Conservation (phyloP, 2,329 filamentous ascomycete genomes). For the Colletotrichum sp. region DNA sequence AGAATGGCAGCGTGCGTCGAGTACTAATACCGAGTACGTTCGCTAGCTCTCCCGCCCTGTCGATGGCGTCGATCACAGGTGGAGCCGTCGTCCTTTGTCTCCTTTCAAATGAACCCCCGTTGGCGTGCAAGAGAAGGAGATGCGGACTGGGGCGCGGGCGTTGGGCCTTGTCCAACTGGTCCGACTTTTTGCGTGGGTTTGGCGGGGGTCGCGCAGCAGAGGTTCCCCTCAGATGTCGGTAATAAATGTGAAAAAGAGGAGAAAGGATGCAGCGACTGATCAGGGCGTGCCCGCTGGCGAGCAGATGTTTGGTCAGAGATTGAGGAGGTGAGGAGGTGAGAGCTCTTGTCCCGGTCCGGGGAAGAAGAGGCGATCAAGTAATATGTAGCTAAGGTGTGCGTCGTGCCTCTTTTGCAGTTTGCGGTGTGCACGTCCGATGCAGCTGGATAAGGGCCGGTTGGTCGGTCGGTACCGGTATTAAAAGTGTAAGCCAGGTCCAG, state of each 20-base stretch:
- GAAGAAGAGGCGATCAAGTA: constrained; percentile 2
- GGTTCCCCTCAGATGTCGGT: constrained; percentile 10
- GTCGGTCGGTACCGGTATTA: neutral
- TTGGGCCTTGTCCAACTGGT: neutral
- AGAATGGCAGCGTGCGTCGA: constrained; percentile 1
- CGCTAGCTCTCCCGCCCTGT: constrained; percentile 11
- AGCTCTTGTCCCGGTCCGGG: neutral
- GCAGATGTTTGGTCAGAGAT: constrained; percentile 17
- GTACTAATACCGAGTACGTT: constrained; percentile 17
- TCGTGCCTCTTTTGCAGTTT: constrained; percentile 3
- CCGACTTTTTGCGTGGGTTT: neutral
- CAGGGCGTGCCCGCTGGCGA: constrained; percentile 5
- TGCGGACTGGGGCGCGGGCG: neutral
- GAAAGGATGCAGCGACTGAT: neutral
- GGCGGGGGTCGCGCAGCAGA: constrained; percentile 6
- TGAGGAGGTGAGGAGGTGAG: neutral
- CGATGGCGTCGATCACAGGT: constrained; percentile 18
- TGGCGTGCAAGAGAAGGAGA: constrained; percentile 4
- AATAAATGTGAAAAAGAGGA: constrained; percentile 20
- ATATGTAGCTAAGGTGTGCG: constrained; percentile 10
- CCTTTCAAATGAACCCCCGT: constrained; percentile 20
- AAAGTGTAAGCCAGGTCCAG: neutral
- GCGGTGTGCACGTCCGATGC: constrained; percentile 21
- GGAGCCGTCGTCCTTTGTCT: constrained; percentile 17
- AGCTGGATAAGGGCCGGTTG: constrained; percentile 1